Conservation (phyloP, 805 yeast genomes). For the Kodamaea sagamina region DNA sequence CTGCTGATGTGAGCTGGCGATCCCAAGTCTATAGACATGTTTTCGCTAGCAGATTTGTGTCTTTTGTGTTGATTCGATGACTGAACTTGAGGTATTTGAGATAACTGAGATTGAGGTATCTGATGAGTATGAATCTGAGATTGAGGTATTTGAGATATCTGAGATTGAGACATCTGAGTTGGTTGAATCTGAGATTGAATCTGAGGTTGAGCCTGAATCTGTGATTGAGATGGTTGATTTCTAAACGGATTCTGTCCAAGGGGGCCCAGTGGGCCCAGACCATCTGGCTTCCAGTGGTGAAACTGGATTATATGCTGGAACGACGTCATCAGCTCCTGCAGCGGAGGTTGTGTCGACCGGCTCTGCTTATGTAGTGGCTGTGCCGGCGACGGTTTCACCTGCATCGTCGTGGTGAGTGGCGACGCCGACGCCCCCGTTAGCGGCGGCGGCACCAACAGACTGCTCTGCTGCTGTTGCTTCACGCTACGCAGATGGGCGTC, state of each 20-base stretch:
- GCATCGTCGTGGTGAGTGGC: slow-evolving; percentile 35
- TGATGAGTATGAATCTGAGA: too few relatives aligned
- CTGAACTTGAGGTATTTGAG: too few relatives aligned
- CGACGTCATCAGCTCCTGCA: slow-evolving; percentile 47
- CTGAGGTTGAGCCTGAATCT: too few relatives aligned
- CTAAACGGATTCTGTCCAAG: slow-evolving; percentile 13
- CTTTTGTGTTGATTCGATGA: slow-evolving; percentile 32
- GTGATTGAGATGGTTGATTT: slow-evolving; percentile 12
- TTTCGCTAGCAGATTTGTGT: slow-evolving; percentile 35
- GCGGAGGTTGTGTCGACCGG: slow-evolving; percentile 32
- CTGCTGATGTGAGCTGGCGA: slow-evolving; percentile 10
- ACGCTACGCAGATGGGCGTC: slow-evolving; percentile 4
- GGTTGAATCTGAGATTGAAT: too few relatives aligned
- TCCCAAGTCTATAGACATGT: slow-evolving; percentile 31
- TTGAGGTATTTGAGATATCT: too few relatives aligned
- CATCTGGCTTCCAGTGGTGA: slow-evolving; percentile 58
- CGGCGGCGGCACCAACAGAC: slow-evolving; percentile 6
- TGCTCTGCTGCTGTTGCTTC: slow-evolving; percentile 8
- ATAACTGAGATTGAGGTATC: too few relatives aligned
- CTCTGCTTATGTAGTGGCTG: slow-evolving; percentile 40
- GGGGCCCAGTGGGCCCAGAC: slow-evolving; percentile 20
- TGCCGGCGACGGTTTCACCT: slow-evolving; percentile 45
- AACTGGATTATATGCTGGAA: slow-evolving; percentile 56
- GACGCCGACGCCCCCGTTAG: slow-evolving; percentile 13
- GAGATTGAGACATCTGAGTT: too few relatives aligned